Base-by-base conservation (phyloP, 805 yeast species). In the Candida caryicola region DNA sequence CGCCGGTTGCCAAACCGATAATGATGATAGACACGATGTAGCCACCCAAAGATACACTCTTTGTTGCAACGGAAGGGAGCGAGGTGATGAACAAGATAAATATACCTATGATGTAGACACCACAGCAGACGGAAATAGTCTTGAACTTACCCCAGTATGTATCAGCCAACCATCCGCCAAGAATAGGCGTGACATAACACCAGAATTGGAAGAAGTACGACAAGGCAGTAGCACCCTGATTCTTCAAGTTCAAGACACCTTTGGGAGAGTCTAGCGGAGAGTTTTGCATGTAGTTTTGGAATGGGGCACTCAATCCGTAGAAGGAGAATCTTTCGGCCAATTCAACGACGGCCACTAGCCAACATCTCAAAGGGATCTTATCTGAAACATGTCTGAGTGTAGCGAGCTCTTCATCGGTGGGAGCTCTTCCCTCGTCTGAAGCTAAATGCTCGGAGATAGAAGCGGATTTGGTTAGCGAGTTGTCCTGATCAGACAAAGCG, bases 271-370 rank as follows among this genome's bases (percentile, higher is more conserved):
- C 66, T 28, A 48, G 34, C 16, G 70, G 68, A 25, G 58, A 51
- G 44, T 76, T 64, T 59, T 81, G 85, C 82, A 85, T 81, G 61
- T 83, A 85, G 64, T 85, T 85, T 64, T 77, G 82, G 64, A 85
- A 79, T 7, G 86, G 83, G 41, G 85, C 83, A 32, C 81, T 73
- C 40, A 83, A 65, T 52, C 93, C 93, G 53, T 85, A 85, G 66
- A 81, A 85, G 9, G 90, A 73, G 57, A 85, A 85, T 47, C 95
- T 76, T 62, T 85, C 95, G 35, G 89, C 76, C 43, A 85, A 76
- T 64, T 85, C 93, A 29, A 85, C 85, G 31, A 84, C 44, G 5
- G 82, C 82, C 19, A 79, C 81, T 26, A 76, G 62, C 77, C 79
- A 79, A 43, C 79, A 76, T 15, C 79, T 57, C 26, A 63, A 25